Conservation (phyloP, 441 rosid genomes). For the Jatropha podagrica region DNA sequence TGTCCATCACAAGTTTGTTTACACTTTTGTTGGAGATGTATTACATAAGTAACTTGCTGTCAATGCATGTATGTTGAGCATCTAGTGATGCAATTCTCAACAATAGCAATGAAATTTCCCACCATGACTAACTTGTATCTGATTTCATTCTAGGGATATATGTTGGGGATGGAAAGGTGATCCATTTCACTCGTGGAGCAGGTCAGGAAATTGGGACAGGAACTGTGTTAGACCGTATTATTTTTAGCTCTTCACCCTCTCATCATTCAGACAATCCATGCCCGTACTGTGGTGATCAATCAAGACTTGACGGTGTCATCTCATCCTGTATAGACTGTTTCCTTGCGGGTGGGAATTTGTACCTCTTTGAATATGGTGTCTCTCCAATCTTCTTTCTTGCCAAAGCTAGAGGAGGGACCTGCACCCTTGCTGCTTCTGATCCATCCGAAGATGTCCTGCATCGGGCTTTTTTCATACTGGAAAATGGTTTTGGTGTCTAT, state of each 20-base stretch:
- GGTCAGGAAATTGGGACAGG: slow-evolving; percentile 76
- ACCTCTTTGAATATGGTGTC: slow-evolving; percentile 57
- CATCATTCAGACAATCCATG: slow-evolving; percentile 47
- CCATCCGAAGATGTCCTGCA: slow-evolving; percentile 50
- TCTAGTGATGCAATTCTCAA: not conserved
- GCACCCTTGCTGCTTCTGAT: slow-evolving; percentile 73
- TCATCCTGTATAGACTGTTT: slow-evolving; percentile 75
- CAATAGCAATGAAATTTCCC: not conserved
- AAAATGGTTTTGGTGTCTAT: slow-evolving; percentile 70
- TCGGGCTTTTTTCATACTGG: slow-evolving; percentile 55
- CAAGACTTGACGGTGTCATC: slow-evolving; percentile 55
- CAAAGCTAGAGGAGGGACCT: slow-evolving; percentile 78
- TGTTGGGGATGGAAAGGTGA: slow-evolving; percentile 62
- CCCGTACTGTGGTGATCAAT: slow-evolving; percentile 52
- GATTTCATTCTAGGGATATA: slow-evolving; percentile 53
- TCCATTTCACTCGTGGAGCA: slow-evolving; percentile 75
- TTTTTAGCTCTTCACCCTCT: slow-evolving; percentile 47
- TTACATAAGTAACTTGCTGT: not conserved
- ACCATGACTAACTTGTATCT: not conserved
- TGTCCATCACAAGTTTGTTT: not conserved
- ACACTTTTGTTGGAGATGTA: not conserved
- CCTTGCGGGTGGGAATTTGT: slow-evolving; percentile 61
- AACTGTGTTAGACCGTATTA: slow-evolving; percentile 55
- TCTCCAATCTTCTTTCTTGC: slow-evolving; percentile 54
- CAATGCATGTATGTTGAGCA: not conserved